Base-by-base conservation (phyloP, 2,329 filamentous ascomycete species). In the Acrocalymma vagum region DNA sequence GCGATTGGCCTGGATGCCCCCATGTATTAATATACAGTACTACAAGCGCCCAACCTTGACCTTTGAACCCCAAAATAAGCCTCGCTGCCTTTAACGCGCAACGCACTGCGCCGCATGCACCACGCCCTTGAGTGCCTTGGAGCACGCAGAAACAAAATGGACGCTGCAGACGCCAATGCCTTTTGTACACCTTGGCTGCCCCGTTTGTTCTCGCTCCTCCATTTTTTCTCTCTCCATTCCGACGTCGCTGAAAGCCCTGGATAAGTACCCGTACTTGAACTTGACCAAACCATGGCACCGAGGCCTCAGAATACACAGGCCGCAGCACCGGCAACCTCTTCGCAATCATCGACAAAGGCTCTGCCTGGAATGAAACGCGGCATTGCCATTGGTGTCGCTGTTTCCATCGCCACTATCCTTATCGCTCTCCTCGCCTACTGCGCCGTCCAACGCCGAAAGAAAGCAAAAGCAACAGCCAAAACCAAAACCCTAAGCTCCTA, bases 291-390 rank as follows among this genome's bases (percentile, higher is more conserved):
- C 43, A n/a, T 23, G 28, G 7, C 14, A 13, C 14, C 38, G n/a
- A 20, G 27, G 27, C 29, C 32, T 26, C 23, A 25, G 23, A 8
- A 27, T 34, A n/a, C n/a, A 10, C n/a, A 23, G n/a, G 28, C 28
- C 13, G 20, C 34, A 9, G 24, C 14, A 14, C 38, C 42, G 23
- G 34, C 38, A n/a, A 34, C 43, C 23, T n/a, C n/a, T n/a, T n/a
- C n/a, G n/a, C 20, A 6, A 11, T 18, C 11, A 18, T 15, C 22
- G 20, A 14, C n/a, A 21, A 28, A 37, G 8, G 43, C 46, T 3
- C 48, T 63, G n/a, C 60, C 60, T 10, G 60, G 60, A 6, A 60
- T 63, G 48, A 63, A 63, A 32, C 54, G 60, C 18, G 60, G 60
- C 14, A 62, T 63, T 16, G 60, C 56, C 13, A 61, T 63, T 20